Evolutionary conservation across 2,329 filamentous ascomycete genomes (phyloP).

Genomic region (Didymella pomorum): DNA sequence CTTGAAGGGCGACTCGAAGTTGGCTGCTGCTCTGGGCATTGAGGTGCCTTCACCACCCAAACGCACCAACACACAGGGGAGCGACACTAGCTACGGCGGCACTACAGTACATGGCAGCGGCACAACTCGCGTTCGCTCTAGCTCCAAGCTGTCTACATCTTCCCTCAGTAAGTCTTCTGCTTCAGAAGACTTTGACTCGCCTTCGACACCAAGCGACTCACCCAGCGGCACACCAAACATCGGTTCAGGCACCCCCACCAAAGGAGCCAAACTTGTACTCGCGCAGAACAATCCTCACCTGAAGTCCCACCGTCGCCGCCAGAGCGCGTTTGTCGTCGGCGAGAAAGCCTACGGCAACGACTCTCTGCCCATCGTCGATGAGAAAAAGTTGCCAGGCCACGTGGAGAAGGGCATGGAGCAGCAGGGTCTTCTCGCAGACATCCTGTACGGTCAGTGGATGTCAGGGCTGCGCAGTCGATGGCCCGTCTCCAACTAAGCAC

Average conservation of each 20-base stretch:
- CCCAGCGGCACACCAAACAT: slow-evolving; percentile 32
- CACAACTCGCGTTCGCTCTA: slow-evolving; percentile 46
- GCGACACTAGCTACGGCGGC: slow-evolving; percentile 44
- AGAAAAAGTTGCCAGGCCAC: slow-evolving; percentile 65
- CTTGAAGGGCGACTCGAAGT: slow-evolving; percentile 73
- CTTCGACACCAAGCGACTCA: slow-evolving; percentile 24
- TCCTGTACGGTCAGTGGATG: slow-evolving; percentile 89
- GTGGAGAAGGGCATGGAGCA: slow-evolving; percentile 84
- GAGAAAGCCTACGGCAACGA: slow-evolving; percentile 55
- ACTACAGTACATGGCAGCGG: slow-evolving; percentile 46
- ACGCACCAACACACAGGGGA: slow-evolving; percentile 41
- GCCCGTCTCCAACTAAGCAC: slow-evolving; percentile 38
- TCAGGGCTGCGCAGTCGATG: slow-evolving; percentile 73
- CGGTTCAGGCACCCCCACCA: slow-evolving; percentile 54
- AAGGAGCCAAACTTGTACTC: slow-evolving; percentile 73
- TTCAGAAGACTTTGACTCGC: slow-evolving; percentile 34
- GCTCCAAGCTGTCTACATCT: slow-evolving; percentile 31
- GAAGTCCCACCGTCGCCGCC: slow-evolving; percentile 72
- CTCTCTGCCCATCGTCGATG: slow-evolving; percentile 43
- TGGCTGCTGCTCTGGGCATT: slow-evolving; percentile 59
- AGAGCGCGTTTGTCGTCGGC: slow-evolving; percentile 53
- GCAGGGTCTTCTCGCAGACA: slow-evolving; percentile 85
- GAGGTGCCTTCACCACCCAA: slow-evolving; percentile 43
- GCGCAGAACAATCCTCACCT: slow-evolving; percentile 86
- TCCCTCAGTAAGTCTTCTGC: slow-evolving; percentile 27